These are phyloP conservation scores for Zymoseptoria brevis DNA, from an alignment of 2,329 filamentous ascomycete genomes.

Conservation along the genomic window DNA sequence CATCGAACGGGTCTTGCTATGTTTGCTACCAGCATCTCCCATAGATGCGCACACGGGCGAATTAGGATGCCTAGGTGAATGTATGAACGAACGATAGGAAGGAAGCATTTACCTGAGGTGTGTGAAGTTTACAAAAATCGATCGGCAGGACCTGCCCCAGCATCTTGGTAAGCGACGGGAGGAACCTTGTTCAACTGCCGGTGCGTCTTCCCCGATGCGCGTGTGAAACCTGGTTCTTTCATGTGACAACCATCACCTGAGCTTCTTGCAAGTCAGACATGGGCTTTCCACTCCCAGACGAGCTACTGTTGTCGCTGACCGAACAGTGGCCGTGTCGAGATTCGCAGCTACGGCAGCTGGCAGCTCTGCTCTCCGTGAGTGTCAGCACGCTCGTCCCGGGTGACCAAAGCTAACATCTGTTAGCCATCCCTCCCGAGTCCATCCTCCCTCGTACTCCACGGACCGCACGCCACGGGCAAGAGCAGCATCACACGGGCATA, in stretches of 20 bases:
- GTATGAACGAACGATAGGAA: not conserved
- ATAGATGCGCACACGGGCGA: not conserved
- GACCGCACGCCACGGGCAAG: constrained; percentile 82
- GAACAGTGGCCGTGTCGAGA: constrained; percentile 33
- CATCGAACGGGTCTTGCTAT: not conserved
- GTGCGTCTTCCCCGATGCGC: not conserved
- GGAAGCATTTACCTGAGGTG: not conserved
- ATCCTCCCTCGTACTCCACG: constrained; percentile 69
- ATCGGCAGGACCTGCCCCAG: not conserved
- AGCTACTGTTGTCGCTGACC: constrained; percentile 20
- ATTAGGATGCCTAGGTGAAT: not conserved
- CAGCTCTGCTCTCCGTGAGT: constrained; percentile 39
- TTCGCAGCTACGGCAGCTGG: constrained; percentile 40
- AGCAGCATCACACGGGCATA: constrained; percentile 59
- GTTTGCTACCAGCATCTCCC: not conserved
- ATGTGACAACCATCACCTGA: not conserved
- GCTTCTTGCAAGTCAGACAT: constrained; percentile 5
- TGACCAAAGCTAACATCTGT: not conserved
- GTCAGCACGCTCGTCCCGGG: not conserved
- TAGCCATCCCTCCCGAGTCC: constrained; percentile 62
- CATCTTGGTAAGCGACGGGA: not conserved
- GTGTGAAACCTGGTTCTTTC: constrained; percentile 2
- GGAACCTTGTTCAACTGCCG: not conserved
- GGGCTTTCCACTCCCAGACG: constrained; percentile 23
- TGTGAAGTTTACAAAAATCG: not conserved